Evolutionary conservation across 2,329 filamentous ascomycete species (phyloP).

Genomic region (Hyphodiscus sp.): DNA sequence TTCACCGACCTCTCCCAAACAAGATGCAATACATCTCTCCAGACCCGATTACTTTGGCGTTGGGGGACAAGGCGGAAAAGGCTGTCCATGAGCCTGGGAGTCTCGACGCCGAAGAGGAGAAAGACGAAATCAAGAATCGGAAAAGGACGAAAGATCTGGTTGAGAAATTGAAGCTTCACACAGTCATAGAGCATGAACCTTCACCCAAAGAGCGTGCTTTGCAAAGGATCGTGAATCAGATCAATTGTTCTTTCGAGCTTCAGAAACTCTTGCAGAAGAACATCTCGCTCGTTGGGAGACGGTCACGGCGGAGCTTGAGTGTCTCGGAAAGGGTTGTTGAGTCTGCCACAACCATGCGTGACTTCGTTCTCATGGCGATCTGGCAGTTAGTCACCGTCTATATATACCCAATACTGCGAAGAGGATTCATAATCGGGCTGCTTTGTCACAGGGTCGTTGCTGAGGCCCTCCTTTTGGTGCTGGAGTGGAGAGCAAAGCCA

Average conservation of each 20-base stretch:
- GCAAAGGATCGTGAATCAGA: conserved; percentile 77
- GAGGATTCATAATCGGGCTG: conserved; percentile 68
- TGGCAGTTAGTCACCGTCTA: conserved; percentile 69
- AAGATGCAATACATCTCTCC: conserved; percentile 97
- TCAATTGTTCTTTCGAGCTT: conserved; percentile 93
- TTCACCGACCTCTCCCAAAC: conserved; percentile 75
- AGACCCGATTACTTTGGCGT: conserved; percentile 77
- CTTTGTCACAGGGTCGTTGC: conserved; percentile 74
- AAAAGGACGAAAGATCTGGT: conserved; percentile 61
- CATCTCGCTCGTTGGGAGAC: conserved; percentile 72
- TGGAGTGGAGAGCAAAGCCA: conserved; percentile 79
- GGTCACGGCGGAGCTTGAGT: conserved; percentile 78
- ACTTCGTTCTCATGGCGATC: conserved; percentile 61
- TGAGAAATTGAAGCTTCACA: conserved; percentile 83
- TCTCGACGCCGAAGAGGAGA: conserved; percentile 67
- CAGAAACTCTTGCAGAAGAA: conserved; percentile 83
- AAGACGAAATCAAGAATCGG: conserved; percentile 51
- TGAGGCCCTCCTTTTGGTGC: conserved; percentile 67
- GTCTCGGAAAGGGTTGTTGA: conserved; percentile 93
- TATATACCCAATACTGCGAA: conserved; percentile 69
- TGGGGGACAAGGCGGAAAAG: conserved; percentile 61
- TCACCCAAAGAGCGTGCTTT: conserved; percentile 81
- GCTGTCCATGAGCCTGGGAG: conserved; percentile 39
- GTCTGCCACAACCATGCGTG: conserved; percentile 80
- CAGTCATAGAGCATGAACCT: conserved; percentile 66